phyloP scores from a whole-genome alignment of 2,329 filamentous ascomycete species.

The Colletotrichum lindemuthianum region DNA sequence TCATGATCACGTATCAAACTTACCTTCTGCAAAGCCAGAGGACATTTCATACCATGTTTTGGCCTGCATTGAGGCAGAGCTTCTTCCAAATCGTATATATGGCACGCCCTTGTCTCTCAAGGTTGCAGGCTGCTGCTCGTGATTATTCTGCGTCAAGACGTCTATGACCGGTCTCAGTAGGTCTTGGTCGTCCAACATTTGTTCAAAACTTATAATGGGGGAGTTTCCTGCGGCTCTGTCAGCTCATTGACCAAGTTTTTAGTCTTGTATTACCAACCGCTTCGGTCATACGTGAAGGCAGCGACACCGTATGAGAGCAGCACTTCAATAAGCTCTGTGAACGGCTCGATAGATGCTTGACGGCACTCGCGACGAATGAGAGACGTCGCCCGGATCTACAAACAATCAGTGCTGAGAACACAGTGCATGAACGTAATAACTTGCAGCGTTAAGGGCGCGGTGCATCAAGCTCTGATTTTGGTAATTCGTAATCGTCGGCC shows the following conservation, averaged over 20 bases:
- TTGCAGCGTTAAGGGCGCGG: neutral
- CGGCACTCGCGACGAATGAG: no score
- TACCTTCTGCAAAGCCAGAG: neutral
- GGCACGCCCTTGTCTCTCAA: no score
- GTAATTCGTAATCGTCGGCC: neutral
- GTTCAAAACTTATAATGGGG: neutral
- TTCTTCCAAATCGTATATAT: no score
- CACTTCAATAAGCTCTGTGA: neutral
- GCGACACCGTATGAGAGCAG: neutral
- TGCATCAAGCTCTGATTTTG: neutral
- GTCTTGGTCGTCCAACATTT: fast-evolving
- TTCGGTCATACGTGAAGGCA: neutral
- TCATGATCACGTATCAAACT: neutral
- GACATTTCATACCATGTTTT: neutral
- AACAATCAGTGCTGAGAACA: neutral
- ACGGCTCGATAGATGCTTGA: neutral
- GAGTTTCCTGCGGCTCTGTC: neutral
- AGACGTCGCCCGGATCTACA: no score
- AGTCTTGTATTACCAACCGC: neutral
- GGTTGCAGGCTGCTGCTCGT: neutral
- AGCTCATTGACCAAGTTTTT: no score
- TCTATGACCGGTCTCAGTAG: neutral
- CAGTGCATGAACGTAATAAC: neutral
- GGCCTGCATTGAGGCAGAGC: no score
- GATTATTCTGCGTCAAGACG: neutral